Evolutionary conservation across 2,329 filamentous ascomycete genomes (phyloP).

Genomic region (Xenoacremonium recifei): DNA sequence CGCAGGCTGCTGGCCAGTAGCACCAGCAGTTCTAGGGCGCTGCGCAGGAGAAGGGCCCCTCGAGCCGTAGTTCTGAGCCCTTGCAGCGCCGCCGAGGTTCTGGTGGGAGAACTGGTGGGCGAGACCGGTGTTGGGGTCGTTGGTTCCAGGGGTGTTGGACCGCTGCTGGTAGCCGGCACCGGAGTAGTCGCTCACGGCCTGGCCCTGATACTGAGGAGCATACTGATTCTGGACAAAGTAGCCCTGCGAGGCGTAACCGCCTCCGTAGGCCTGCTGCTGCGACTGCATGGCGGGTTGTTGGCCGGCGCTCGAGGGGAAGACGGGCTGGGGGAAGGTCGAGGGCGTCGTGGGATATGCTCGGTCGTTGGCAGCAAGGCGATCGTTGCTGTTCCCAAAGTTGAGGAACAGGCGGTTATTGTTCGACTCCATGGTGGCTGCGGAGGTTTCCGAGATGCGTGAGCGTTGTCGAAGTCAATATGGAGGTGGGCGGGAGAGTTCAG

Average conservation of each 20-base stretch:
- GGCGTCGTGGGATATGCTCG: constrained; percentile 83
- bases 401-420: constrained; percentile 64
- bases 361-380: constrained; percentile 61
- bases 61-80: constrained; percentile 67
- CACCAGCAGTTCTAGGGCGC: constrained; percentile 82
- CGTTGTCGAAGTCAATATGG: not conserved
- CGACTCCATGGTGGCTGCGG: constrained; percentile 45
- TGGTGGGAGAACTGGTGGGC: constrained; percentile 97
- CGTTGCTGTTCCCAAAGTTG: constrained; percentile 65
- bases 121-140: constrained; percentile 85
- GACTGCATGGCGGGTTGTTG: constrained; percentile 29
- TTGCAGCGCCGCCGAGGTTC: constrained; percentile 75
- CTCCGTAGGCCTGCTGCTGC: constrained; percentile 46
- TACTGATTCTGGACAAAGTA: constrained; percentile 67
- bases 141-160: constrained; percentile 60
- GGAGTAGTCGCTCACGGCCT: constrained; percentile 50
- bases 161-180: constrained; percentile 46
- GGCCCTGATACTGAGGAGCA: constrained; percentile 39
- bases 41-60: constrained; percentile 68
- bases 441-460: constrained; percentile 17
- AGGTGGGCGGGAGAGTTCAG: not conserved
- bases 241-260: constrained; percentile 43
- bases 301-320: constrained; percentile 46
- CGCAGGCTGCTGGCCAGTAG: constrained; percentile 58
- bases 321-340: constrained; percentile 93